These are phyloP conservation scores for Rhodosporidiobolus sp. DNA, from an alignment of 768 basidiomycete genomes.

Conservation along the genomic window DNA sequence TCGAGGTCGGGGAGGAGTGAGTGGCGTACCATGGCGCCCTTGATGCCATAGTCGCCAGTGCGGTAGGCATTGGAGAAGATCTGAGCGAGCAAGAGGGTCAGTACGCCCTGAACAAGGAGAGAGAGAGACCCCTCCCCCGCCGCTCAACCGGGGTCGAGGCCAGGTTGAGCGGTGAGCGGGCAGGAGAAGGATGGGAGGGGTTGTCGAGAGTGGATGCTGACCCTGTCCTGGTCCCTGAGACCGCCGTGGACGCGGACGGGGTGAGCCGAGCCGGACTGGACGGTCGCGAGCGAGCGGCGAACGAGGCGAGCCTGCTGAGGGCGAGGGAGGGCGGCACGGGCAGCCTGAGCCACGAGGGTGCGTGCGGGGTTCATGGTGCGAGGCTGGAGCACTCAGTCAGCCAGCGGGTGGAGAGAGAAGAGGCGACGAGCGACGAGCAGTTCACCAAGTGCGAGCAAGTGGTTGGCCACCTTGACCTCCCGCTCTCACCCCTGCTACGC, in stretches of 20 bases:
- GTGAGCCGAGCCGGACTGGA: constrained; percentile 56
- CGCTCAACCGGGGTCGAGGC: too few species aligned
- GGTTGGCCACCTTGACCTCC: too few species aligned
- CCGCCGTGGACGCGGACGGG: constrained; percentile 64
- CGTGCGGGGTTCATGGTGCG: too few species aligned
- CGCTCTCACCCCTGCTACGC: too few species aligned
- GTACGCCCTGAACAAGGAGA: too few species aligned
- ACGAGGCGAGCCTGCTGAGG: not conserved
- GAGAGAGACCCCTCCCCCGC: too few species aligned
- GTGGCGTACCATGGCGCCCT: constrained; percentile 75
- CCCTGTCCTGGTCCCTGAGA: constrained; percentile 69
- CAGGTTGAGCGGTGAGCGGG: not conserved
- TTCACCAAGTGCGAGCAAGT: too few species aligned
- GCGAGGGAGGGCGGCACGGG: too few species aligned
- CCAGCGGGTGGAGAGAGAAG: too few species aligned
- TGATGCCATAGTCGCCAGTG: constrained; percentile 84
- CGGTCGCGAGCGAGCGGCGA: constrained; percentile 60
- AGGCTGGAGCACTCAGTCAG: too few species aligned
- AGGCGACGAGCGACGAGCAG: too few species aligned
- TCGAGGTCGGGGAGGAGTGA: not conserved
- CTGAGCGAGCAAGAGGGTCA: not conserved
- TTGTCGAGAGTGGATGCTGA: not conserved
- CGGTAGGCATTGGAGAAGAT: constrained; percentile 77
- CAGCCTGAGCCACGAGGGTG: too few species aligned
- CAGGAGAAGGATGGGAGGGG: not conserved